Evolutionary conservation across 805 yeast species (phyloP).

Genomic region (Yarrowia sp.): DNA sequence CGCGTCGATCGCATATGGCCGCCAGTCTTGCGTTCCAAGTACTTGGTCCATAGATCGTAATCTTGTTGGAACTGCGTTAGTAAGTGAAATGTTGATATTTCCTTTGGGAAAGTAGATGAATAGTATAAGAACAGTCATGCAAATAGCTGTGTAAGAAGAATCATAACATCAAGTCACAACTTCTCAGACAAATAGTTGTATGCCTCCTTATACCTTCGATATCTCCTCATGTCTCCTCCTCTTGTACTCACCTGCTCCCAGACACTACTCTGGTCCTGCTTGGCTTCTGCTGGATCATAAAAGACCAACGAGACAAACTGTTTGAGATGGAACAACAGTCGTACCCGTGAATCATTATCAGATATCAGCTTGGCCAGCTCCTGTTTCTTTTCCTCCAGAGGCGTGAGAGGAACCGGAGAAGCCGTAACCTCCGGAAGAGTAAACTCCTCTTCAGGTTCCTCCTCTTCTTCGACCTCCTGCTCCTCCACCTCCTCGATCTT

Average conservation of each 20-base stretch:
- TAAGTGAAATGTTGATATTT: background rate
- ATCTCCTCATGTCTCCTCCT: background rate
- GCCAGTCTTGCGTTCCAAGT: constrained; percentile 44
- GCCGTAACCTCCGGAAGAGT: too few relatives aligned
- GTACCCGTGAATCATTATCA: constrained; percentile 50
- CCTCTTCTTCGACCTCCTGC: background rate
- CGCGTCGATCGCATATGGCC: constrained; percentile 48
- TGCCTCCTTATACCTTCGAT: too few relatives aligned
- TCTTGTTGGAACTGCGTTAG: constrained; percentile 45
- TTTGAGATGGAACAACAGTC: constrained; percentile 52
- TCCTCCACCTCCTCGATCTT: constrained; percentile 33
- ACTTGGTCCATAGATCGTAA: constrained; percentile 54
- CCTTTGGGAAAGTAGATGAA: too few relatives aligned
- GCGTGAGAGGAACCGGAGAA: background rate
- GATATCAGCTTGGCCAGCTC: constrained; percentile 44
- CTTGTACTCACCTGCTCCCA: constrained; percentile 42
- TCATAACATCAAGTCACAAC: too few relatives aligned
- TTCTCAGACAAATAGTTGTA: too few relatives aligned
- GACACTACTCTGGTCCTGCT: constrained; percentile 48
- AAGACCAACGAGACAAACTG: constrained; percentile 52
- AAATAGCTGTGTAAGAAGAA: too few relatives aligned
- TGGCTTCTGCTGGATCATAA: constrained; percentile 51
- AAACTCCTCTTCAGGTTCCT: background rate
- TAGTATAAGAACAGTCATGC: too few relatives aligned
- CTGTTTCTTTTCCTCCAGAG: constrained; percentile 37